Base-by-base conservation (phyloP, 768 basidiomycete species). In the Rhodotorula paludigena region DNA sequence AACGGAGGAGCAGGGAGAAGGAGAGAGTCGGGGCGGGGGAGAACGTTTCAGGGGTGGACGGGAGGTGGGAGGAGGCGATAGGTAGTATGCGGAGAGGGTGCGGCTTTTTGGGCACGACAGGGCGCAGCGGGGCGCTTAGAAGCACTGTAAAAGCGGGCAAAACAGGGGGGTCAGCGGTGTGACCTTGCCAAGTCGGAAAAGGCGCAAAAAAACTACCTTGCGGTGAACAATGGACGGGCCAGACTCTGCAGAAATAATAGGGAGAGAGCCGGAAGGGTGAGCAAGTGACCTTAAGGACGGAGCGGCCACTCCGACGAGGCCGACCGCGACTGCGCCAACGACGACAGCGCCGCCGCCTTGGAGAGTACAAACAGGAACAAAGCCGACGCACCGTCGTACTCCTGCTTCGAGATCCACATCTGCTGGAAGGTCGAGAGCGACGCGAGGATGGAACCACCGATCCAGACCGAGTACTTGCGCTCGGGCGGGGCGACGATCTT, bases 391-490 rank as follows among this genome's bases (percentile, higher is more conserved):
- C 68, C 90, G 78, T 92, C 90, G 80, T 92, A 92, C 81, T 92
- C 91, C 76, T 90, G 89, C 80, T 90, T 64, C 45, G 67, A 66
- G 60, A 88, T 88, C 91, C 92, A 96, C 81, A 93, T 81, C 78
- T 92, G 92, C 82, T 94, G 92, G 92, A 94, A 94, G 74, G 92
- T 93, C 77, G 85, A 88, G 57, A 96, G 84, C 39, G 90, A 92
- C 52, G 91, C 92, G 65, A 81, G 76, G 74, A 80, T 80, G 72
- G 78, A 80, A 74, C 79, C 80, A 78, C 80, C 80, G 72, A 72
- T 73, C 65, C 92, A 96, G 80, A 93, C 92, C 61, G 89, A 91
- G 84, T 92, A 92, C 79, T 90, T 94, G 75, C 91, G 83, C 83
- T 94, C 91, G 61, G 91, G 90, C 57, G 92, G 91, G 67, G 91